phyloP scores from a whole-genome alignment of 352 stramenopile species.

The Thraustochytrium sp. region DNA sequence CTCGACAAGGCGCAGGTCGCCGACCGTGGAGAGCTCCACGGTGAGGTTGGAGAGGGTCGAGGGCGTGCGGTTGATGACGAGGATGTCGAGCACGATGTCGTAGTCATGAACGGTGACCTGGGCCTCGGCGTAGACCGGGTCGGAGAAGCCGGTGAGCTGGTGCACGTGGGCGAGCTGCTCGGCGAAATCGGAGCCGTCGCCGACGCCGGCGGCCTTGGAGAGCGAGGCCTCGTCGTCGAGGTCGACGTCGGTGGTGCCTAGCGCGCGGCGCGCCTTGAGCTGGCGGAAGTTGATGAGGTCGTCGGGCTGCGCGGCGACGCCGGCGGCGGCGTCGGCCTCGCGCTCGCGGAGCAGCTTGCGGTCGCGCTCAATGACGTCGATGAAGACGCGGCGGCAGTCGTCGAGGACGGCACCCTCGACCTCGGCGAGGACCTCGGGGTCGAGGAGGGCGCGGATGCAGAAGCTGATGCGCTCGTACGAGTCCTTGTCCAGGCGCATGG shows the following conservation, averaged over 20 bases:
- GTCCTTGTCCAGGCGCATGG: slow-evolving; percentile 82
- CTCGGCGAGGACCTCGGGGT: slow-evolving; percentile 59
- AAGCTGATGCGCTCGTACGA: slow-evolving; percentile 89
- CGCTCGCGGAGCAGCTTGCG: slow-evolving; percentile 49
- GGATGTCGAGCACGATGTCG: slow-evolving; percentile 96
- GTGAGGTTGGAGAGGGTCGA: slow-evolving; percentile 97
- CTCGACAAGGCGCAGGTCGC: slow-evolving; percentile 99
- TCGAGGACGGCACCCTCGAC: slow-evolving; percentile 49
- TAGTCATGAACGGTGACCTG: slow-evolving; percentile 99
- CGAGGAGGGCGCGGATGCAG: slow-evolving; percentile 85
- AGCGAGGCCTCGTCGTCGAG: slow-evolving; percentile 96
- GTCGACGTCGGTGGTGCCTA: slow-evolving; percentile 88
- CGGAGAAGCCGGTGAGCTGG: slow-evolving; percentile 97
- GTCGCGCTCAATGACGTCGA: slow-evolving; percentile 48
- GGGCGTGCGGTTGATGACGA: slow-evolving; percentile 97
- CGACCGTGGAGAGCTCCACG: slow-evolving; percentile 97
- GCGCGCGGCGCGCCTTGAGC: slow-evolving; percentile 80
- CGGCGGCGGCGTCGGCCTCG: slow-evolving; percentile 42
- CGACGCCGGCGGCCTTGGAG: slow-evolving; percentile 80
- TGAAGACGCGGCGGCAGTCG: slow-evolving; percentile 53
- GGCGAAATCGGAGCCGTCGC: slow-evolving; percentile 41
- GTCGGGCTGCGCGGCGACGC: slow-evolving; percentile 71
- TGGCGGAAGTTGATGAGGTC: slow-evolving; percentile 97
- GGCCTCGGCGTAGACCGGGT: slow-evolving; percentile 98
- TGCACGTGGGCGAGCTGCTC: slow-evolving; percentile 90